Base-by-base conservation (phyloP, 305 asterid genomes). In the Nicotiana rustica region DNA sequence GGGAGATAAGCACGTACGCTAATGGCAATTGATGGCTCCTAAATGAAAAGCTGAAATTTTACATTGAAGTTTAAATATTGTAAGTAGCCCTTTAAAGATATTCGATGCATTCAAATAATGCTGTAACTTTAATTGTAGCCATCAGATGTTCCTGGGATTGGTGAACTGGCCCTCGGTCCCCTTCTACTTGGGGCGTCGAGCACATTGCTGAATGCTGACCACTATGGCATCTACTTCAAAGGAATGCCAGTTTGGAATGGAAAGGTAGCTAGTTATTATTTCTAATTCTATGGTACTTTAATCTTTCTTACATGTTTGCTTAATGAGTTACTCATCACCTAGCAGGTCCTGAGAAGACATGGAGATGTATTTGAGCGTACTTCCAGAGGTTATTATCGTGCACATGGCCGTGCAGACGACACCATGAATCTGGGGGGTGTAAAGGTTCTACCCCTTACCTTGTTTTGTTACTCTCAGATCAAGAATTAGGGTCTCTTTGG, bases 351-450 rank as follows among this genome's bases (percentile, higher is more conserved):
- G 65, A 91, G 99, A 90, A 91, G 99, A 83, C 99, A 96, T 47
- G 99, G 99, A 47, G 99, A 96, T 85, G 89, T 96, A 81, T 93
- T 96, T 85, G 98, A 94, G 88, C 92, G 90, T 61, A 94, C 98
- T 55, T 76, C 92, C 31, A 88, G 86, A 85, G 98, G 98, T 67
- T 94, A 90, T 88, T 94, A 89, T 85, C 97, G 91, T 5, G 98
- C 98, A 59, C 99, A 96, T 85, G 99, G 99, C 64, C 97, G 99
- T 67, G 97, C 99, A 69, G 99, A 96, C 82, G 99, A 96, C 85
- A 96, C 99, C 61, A 96, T 96, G 99, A 96, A 96, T 89, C 92
- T 96, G 44, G 99, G 99, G 85, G 99, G 99, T 80, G 92, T 96
- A 81, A 96, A 96, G 99, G 99, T 96, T 96, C 69, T 70, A 75